phyloP scores from a whole-genome alignment of 768 basidiomycete species.

The Podaxis carcinomalis region DNA sequence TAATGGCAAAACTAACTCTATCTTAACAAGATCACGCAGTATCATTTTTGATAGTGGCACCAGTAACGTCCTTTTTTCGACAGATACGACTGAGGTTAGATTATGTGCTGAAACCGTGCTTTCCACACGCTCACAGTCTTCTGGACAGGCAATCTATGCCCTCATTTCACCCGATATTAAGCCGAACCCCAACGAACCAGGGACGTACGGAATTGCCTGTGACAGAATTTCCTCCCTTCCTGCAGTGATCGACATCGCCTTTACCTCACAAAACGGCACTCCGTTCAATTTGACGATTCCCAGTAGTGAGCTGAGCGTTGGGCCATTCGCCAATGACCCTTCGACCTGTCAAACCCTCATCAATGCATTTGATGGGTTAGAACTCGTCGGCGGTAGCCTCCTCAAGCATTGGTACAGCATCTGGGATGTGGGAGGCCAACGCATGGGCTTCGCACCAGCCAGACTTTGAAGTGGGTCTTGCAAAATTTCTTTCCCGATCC shows the following conservation, averaged over 20 bases:
- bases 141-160: constrained; percentile 47
- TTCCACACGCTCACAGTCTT: constrained; percentile 8
- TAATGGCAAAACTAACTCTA: constrained; percentile 45
- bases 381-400: constrained; percentile 49
- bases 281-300: constrained; percentile 57
- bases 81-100: constrained; percentile 41
- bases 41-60: constrained; percentile 59
- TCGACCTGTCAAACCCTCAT: constrained; percentile 52
- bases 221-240: constrained; percentile 39
- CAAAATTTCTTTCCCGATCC: not conserved
- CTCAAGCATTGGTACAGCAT: constrained; percentile 60
- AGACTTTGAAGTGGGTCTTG: constrained; percentile 18
- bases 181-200: constrained; percentile 45
- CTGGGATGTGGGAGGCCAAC: constrained; percentile 47
- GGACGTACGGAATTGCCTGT: constrained; percentile 55
- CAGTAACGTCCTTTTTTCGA: constrained; percentile 49
- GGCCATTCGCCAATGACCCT: constrained; percentile 48
- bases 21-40: constrained; percentile 33
- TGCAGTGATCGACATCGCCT: constrained; percentile 47
- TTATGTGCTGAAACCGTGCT: not conserved
- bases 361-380: constrained; percentile 51
- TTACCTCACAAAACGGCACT: constrained; percentile 44
- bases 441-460: constrained; percentile 51
- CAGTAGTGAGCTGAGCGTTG: constrained; percentile 52
- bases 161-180: constrained; percentile 55